Evolutionary conservation across 2,329 filamentous ascomycete species (phyloP).

Genomic region (Cladophialophora psammophila): DNA sequence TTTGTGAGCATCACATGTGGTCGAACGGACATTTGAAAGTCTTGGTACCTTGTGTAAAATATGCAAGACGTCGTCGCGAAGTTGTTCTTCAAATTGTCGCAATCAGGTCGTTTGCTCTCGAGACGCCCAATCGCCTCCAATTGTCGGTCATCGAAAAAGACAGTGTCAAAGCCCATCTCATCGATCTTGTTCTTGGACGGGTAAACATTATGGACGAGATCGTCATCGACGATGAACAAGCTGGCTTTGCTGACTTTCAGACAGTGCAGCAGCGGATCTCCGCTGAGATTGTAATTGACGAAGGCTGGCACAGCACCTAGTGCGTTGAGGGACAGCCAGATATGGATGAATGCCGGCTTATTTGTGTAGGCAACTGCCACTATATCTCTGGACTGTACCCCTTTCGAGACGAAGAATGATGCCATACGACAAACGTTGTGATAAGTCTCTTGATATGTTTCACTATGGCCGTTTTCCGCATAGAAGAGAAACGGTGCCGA

Average conservation of each 20-base stretch:
- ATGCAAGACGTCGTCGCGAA: background rate
- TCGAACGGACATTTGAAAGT: background rate
- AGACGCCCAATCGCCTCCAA: background rate
- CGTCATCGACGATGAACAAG: conserved; percentile 74
- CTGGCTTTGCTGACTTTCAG: conserved; percentile 70
- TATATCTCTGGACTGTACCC: background rate
- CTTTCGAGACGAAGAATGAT: background rate
- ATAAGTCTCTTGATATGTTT: background rate
- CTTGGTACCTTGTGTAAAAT: background rate
- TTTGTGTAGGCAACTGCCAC: background rate
- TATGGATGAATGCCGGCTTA: conserved; percentile 35
- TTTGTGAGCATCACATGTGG: background rate
- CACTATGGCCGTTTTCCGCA: background rate
- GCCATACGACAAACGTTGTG: background rate
- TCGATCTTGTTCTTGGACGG: conserved; percentile 29
- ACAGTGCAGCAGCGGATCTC: conserved; percentile 75
- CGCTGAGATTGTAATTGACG: conserved; percentile 81
- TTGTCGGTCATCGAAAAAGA: conserved; percentile 57
- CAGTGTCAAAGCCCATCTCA: conserved; percentile 59
- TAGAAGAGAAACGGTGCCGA: background rate
- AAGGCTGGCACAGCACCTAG: conserved; percentile 83
- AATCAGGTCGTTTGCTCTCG: background rate
- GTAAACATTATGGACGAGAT: conserved; percentile 61
- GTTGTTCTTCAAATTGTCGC: background rate
- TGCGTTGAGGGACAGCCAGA: conserved; percentile 78